Percentiles rank a stretch among this genome's conserved stretches.
Evolutionary conservation across 2,329 filamentous ascomycete genomes (phyloP).

Genomic region (Monilinia vaccinii-corymbosi): DNA sequence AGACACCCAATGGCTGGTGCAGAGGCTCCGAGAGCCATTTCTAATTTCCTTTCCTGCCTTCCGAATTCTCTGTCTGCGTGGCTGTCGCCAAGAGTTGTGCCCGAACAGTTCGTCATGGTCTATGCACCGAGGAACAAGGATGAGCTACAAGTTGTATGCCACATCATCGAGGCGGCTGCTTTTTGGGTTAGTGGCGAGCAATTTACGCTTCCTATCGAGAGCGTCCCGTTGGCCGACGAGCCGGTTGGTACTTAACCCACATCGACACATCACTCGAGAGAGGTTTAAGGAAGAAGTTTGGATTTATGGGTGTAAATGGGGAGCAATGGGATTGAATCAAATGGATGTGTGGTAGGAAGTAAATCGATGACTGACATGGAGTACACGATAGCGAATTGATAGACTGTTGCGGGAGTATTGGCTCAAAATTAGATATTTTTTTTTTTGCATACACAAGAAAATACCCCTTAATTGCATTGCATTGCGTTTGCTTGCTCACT

Average conservation of each 20-base stretch:
- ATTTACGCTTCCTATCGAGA: slow-evolving; percentile 18
- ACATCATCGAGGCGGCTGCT: slow-evolving; percentile 64
- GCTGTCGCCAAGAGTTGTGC: slow-evolving; percentile 37
- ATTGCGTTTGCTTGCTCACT: neutral
- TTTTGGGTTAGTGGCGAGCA: slow-evolving; percentile 47
- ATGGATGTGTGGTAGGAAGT: neutral
- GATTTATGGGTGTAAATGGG: neutral
- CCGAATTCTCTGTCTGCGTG: neutral
- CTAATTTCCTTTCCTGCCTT: neutral
- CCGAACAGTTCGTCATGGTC: slow-evolving; percentile 68
- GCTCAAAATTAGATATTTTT: neutral
- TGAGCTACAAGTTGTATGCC: slow-evolving; percentile 58
- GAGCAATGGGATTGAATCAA: neutral
- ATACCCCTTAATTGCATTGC: slow-evolving; percentile 4
- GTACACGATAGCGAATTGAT: neutral
- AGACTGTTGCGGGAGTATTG: neutral
- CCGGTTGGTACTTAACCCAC: neutral
- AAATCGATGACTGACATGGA: neutral
- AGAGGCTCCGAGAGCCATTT: slow-evolving; percentile 32
- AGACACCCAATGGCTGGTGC: slow-evolving; percentile 57
- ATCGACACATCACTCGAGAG: neutral
- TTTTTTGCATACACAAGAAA: neutral
- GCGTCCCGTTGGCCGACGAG: neutral
- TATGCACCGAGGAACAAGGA: slow-evolving; percentile 66
- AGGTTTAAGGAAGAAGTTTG: neutral